Conservation (phyloP, 352 stramenopile genomes). For the Globisporangium solare region DNA sequence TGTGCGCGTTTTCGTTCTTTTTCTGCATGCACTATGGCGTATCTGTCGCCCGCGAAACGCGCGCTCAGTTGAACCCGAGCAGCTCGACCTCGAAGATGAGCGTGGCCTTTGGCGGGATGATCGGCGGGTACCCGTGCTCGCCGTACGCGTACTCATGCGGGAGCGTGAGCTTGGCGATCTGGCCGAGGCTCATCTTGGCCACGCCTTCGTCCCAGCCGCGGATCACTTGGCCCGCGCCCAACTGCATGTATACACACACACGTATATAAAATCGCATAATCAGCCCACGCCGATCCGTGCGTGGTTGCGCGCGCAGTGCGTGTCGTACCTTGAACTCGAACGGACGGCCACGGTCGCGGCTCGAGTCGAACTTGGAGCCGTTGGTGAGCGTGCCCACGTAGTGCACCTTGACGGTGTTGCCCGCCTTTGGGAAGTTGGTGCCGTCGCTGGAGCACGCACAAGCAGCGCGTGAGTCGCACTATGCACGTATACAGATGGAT, state of each 20-base stretch:
- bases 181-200: conserved; percentile 87
- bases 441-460: conserved; percentile 41
- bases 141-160: conserved; percentile 95
- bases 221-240: conserved; percentile 75
- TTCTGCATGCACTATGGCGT: background rate
- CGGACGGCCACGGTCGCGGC: conserved; percentile 61
- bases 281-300: no score
- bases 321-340: conserved; percentile 74
- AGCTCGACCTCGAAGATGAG: conserved; percentile 94
- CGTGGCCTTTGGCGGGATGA: conserved; percentile 90
- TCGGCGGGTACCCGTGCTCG: conserved; percentile 76
- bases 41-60: background rate
- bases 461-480: background rate
- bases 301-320: no score
- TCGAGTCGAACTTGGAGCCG: conserved; percentile 84
- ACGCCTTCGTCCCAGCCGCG: conserved; percentile 76
- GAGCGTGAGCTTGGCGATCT: conserved; percentile 91
- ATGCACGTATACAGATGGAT: background rate
- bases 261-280: background rate
- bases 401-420: conserved; percentile 72
- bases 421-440: conserved; percentile 66
- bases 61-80: conserved; percentile 56
- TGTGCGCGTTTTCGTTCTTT: conserved; percentile 2
- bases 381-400: conserved; percentile 73
- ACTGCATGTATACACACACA: conserved; percentile 15